phyloP scores from a whole-genome alignment of 2,329 filamentous ascomycete genomes.

The Ceratocystis colombiana region DNA sequence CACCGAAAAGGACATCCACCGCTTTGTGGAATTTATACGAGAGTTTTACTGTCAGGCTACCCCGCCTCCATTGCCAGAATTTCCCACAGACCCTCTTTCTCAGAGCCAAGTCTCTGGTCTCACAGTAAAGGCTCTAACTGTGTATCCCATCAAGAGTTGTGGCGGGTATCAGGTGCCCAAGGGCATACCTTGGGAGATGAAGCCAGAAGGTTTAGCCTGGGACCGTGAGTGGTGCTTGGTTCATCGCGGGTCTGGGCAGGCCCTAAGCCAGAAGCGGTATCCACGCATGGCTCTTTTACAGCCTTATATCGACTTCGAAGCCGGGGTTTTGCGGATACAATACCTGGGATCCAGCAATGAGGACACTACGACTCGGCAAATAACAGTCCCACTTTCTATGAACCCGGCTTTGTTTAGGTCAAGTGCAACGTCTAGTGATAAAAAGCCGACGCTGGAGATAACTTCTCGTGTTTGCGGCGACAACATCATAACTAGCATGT shows the following conservation, averaged over 20 bases:
- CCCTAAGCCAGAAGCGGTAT: slow-evolving; percentile 79
- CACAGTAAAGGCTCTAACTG: slow-evolving; percentile 51
- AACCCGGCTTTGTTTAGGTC: slow-evolving; percentile 49
- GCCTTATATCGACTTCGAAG: slow-evolving; percentile 61
- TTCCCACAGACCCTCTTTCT: background rate
- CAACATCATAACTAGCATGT: slow-evolving; percentile 57
- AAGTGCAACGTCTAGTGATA: slow-evolving; percentile 19
- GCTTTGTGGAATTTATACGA: slow-evolving; percentile 59
- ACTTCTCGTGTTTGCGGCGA: slow-evolving; percentile 74
- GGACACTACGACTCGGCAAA: slow-evolving; percentile 30
- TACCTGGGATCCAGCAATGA: slow-evolving; percentile 35
- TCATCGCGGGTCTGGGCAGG: slow-evolving; percentile 72
- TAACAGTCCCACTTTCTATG: slow-evolving; percentile 55
- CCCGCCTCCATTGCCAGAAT: background rate
- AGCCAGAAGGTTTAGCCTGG: slow-evolving; percentile 76
- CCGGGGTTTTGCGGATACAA: slow-evolving; percentile 53
- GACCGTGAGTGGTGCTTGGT: slow-evolving; percentile 95
- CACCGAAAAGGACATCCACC: slow-evolving; percentile 59
- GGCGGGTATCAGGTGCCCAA: slow-evolving; percentile 62
- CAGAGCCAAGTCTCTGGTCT: slow-evolving; percentile 14
- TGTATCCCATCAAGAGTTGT: slow-evolving; percentile 95
- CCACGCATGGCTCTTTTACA: slow-evolving; percentile 77
- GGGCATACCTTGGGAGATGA: slow-evolving; percentile 61
- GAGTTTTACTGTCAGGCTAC: slow-evolving; percentile 40
- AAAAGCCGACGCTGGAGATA: background rate